phyloP scores from a whole-genome alignment of 306 rosid species.

The Medicago ruthenica region DNA sequence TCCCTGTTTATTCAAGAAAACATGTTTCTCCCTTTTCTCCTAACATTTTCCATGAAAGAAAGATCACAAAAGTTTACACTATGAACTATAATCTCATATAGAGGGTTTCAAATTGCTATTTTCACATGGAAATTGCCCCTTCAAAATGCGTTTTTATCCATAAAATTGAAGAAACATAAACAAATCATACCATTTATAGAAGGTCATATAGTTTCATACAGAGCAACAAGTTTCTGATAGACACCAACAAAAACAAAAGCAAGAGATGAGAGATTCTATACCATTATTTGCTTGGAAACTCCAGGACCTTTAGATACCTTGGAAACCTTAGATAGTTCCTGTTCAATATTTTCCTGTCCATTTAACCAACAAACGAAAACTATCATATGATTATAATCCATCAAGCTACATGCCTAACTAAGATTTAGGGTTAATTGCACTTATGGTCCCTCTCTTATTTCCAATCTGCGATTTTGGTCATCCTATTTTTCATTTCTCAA shows the following conservation, averaged over 20 bases:
- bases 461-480: background rate
- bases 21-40: background rate
- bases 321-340: conserved; percentile 75
- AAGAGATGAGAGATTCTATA: conserved; percentile 40
- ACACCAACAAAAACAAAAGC: conserved; percentile 27
- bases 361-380: conserved; percentile 35
- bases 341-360: conserved; percentile 90
- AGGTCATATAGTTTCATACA: background rate
- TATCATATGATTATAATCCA: conserved; percentile 17
- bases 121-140: conserved; percentile 9
- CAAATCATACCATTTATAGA: background rate
- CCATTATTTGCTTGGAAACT: conserved; percentile 81
- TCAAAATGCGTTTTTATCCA: background rate
- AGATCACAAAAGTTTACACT: background rate
- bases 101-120: conserved; percentile 23
- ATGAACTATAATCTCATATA: conserved; percentile 2
- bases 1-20: conserved; percentile 10
- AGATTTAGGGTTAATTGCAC: background rate
- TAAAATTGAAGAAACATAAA: background rate
- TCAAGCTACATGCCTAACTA: conserved; percentile 5
- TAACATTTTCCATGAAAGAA: conserved; percentile 27
- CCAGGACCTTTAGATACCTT: conserved; percentile 70
- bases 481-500: background rate
- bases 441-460: background rate
- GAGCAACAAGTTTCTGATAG: conserved; percentile 31